Conservation (phyloP, 176 grass and related monocot species). For the Aegilops bicornis region DNA sequence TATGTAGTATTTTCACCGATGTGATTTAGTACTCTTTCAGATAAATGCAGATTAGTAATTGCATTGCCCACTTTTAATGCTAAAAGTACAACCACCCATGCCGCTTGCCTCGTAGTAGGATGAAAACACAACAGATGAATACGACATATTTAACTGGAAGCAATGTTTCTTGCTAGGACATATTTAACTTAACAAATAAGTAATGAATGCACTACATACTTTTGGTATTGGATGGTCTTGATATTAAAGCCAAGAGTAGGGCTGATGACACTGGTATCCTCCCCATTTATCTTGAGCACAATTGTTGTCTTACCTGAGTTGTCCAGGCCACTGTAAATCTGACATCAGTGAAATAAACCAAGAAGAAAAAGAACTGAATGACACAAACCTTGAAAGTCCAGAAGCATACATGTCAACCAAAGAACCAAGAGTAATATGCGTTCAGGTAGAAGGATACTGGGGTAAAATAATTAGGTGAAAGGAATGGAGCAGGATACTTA, state of each 20-base stretch:
- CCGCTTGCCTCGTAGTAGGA: too few relatives aligned
- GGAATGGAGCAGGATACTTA: slow-evolving; percentile 17
- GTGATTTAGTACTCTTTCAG: neutral
- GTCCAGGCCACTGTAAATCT: slow-evolving; percentile 50
- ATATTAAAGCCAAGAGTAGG: slow-evolving; percentile 77
- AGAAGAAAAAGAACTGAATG: neutral
- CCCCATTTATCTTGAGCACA: slow-evolving; percentile 62
- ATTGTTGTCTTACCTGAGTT: slow-evolving; percentile 66
- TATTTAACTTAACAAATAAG: neutral
- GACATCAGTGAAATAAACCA: neutral
- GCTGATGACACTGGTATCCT: slow-evolving; percentile 73
- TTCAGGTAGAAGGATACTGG: neutral
- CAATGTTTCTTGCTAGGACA: neutral
- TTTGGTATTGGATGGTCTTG: slow-evolving; percentile 76
- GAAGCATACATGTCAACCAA: neutral
- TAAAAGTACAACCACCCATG: neutral
- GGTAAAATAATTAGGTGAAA: neutral
- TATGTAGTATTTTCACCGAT: neutral
- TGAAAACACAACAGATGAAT: too few relatives aligned
- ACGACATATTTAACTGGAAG: neutral
- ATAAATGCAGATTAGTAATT: neutral
- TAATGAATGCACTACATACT: slow-evolving; percentile 31
- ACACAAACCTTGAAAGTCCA: neutral
- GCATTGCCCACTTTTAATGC: neutral
- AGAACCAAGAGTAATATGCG: neutral